Evolutionary conservation across 2,329 filamentous ascomycete genomes (phyloP).

Genomic region (Rosellinia necatrix): DNA sequence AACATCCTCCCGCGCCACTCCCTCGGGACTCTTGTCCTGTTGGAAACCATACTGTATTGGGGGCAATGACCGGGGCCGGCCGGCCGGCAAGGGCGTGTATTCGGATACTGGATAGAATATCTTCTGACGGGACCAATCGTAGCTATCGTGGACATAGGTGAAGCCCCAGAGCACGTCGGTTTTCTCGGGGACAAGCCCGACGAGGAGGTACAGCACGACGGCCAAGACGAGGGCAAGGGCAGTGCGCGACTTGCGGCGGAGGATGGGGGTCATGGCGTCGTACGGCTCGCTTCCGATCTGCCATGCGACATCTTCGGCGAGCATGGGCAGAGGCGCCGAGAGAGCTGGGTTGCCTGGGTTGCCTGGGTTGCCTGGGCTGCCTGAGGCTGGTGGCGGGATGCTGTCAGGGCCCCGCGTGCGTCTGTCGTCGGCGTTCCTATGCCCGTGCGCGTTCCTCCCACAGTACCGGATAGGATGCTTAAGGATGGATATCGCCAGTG

Average conservation of each 20-base stretch:
- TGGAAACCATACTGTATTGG: conserved; percentile 37
- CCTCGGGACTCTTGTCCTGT: conserved; percentile 34
- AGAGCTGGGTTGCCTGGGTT: not conserved
- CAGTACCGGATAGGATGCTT: conserved; percentile 8
- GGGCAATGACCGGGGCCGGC: conserved; percentile 33
- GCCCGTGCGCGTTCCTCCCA: not conserved
- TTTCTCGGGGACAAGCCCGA: conserved; percentile 36
- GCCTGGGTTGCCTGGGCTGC: not conserved
- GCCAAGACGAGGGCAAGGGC: conserved; percentile 27
- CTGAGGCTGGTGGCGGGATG: conserved; percentile 2
- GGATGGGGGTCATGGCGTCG: conserved; percentile 32
- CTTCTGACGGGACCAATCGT: conserved; percentile 39
- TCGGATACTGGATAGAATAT: conserved; percentile 35
- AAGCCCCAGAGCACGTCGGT: conserved; percentile 35
- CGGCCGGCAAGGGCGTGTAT: conserved; percentile 36
- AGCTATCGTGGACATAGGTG: conserved; percentile 36
- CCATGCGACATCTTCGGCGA: conserved; percentile 38
- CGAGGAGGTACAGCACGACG: conserved; percentile 35
- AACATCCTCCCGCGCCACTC: conserved; percentile 33
- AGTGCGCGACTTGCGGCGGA: conserved; percentile 36
- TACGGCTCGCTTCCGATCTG: conserved; percentile 32
- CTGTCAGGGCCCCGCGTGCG: not conserved
- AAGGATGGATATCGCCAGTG: conserved; percentile 3
- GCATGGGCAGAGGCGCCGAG: conserved; percentile 32
- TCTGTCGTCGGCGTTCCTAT: not conserved